phyloP scores from a whole-genome alignment of 2,329 filamentous ascomycete species.

The Zymoseptoria pseudotritici region DNA sequence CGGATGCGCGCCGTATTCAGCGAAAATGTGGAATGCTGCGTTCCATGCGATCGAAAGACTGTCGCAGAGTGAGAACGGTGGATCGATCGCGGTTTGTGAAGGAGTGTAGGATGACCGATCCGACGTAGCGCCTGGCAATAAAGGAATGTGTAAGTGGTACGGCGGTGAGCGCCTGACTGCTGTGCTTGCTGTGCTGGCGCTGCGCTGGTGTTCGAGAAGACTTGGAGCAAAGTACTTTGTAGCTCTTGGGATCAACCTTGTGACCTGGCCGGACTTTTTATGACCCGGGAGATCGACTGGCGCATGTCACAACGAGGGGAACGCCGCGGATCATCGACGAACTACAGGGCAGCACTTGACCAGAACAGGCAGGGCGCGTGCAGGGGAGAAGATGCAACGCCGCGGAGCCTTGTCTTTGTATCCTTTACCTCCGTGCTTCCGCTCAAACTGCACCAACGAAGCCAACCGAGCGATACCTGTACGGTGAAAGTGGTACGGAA shows the following conservation, averaged over 20 bases:
- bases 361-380: too few relatives aligned
- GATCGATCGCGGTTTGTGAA: background rate
- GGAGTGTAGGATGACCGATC: constrained; percentile 3
- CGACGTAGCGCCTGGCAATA: background rate
- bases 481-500: too few relatives aligned
- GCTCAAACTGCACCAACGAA: too few relatives aligned
- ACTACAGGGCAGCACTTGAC: too few relatives aligned
- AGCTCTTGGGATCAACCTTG: background rate
- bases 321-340: background rate
- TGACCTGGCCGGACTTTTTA: background rate
- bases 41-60: background rate
- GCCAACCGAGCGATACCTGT: too few relatives aligned
- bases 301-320: background rate
- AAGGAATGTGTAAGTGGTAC: constrained; percentile 2
- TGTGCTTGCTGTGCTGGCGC: background rate
- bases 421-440: too few relatives aligned
- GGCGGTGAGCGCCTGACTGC: constrained; percentile 1
- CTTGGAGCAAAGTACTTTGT: background rate
- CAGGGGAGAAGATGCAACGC: background rate
- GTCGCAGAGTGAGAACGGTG: background rate
- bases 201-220: background rate
- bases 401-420: background rate
- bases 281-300: background rate
- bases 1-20: background rate
- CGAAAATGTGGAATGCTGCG: background rate